Evolutionary conservation across 768 basidiomycete species (phyloP).

Genomic region (Obba rivulosa): DNA sequence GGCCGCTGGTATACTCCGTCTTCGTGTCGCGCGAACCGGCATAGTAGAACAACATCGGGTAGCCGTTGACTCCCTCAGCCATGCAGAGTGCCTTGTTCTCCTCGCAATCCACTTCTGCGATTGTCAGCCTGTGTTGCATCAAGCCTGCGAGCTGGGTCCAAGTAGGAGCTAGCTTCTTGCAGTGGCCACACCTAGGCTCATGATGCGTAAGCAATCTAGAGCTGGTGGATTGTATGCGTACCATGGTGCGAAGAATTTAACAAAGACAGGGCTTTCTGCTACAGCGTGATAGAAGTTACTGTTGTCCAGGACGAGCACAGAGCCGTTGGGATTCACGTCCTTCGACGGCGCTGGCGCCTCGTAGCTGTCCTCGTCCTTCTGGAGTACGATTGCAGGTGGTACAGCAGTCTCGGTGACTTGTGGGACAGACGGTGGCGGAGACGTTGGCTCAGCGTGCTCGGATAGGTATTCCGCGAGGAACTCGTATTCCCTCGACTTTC

Average conservation of each 20-base stretch:
- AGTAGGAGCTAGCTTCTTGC: constrained; percentile 84
- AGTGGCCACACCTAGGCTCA: constrained; percentile 76
- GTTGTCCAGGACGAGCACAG: constrained; percentile 35
- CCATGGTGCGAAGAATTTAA: constrained; percentile 93
- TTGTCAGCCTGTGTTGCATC: constrained; percentile 65
- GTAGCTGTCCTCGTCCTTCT: constrained; percentile 27
- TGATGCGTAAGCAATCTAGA: not conserved
- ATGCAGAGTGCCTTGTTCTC: constrained; percentile 62
- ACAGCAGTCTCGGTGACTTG: constrained; percentile 20
- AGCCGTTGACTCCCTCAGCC: constrained; percentile 64
- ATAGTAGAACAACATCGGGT: constrained; percentile 78
- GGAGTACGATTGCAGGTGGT: constrained; percentile 29
- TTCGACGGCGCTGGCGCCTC: constrained; percentile 9
- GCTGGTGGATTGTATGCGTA: constrained; percentile 21
- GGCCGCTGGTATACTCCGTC: constrained; percentile 71
- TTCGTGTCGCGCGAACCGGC: constrained; percentile 42
- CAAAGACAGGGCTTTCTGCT: constrained; percentile 48
- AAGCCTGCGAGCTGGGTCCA: constrained; percentile 72
- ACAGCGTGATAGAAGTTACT: constrained; percentile 42
- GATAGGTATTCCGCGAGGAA: constrained; percentile 52
- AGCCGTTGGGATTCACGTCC: constrained; percentile 33
- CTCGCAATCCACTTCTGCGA: constrained; percentile 92
- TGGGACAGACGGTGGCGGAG: constrained; percentile 18
- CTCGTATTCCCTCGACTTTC: constrained; percentile 46
- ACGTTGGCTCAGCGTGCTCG: constrained; percentile 31